These are phyloP conservation scores for Fusarium miscanthi DNA, from an alignment of 2,329 filamentous ascomycete genomes.

Conservation along the genomic window DNA sequence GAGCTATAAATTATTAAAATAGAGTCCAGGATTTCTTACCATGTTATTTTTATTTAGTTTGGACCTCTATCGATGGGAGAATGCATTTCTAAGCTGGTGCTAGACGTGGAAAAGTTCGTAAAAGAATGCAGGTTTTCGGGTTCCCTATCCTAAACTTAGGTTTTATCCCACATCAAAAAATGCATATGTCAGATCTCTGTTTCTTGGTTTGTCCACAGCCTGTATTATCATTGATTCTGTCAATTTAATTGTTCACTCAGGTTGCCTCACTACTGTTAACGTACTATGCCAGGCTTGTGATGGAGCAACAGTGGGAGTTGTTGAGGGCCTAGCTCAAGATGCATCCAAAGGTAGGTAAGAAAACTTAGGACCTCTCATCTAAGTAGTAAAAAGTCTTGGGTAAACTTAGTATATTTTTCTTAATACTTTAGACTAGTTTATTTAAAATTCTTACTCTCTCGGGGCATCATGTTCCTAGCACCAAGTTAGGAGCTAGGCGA, in stretches of 20 bases:
- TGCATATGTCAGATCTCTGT: fast-evolving
- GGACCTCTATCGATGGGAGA: fast-evolving
- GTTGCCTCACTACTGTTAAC: neutral
- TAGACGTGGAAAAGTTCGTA: fast-evolving
- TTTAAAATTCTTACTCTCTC: too few relatives aligned
- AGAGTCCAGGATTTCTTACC: neutral
- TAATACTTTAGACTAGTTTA: too few relatives aligned
- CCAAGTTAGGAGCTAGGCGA: too few relatives aligned
- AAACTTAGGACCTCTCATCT: too few relatives aligned
- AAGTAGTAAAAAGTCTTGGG: too few relatives aligned
- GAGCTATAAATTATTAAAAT: too few relatives aligned
- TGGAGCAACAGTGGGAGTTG: too few relatives aligned
- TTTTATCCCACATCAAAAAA: neutral
- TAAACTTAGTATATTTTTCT: too few relatives aligned
- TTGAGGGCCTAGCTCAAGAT: too few relatives aligned
- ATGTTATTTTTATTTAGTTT: fast-evolving
- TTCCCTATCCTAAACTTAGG: neutral
- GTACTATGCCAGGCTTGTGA: too few relatives aligned
- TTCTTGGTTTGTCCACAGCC: neutral
- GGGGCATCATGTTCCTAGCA: too few relatives aligned
- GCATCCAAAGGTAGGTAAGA: too few relatives aligned
- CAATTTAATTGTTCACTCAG: neutral
- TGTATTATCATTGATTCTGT: neutral
- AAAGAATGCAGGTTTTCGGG: neutral
- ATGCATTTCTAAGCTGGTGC: neutral